Conservation (phyloP, 1,139 yeast species). For the Hansenula lynferdii region DNA sequence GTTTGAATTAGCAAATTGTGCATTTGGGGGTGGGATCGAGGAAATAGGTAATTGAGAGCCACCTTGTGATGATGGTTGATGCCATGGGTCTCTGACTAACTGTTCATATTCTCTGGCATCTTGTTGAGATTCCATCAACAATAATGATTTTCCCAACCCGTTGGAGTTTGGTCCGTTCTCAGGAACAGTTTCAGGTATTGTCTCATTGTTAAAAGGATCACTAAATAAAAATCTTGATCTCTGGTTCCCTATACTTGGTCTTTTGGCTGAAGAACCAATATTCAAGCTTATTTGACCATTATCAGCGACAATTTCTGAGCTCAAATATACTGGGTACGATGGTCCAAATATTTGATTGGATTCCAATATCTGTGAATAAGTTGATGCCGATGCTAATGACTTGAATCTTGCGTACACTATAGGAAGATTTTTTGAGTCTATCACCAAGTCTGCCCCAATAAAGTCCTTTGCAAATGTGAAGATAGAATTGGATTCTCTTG, state of each 20-base stretch:
- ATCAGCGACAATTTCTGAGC: conserved; percentile 45
- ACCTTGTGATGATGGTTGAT: conserved; percentile 8
- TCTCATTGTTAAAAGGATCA: conserved; percentile 49
- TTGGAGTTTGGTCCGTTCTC: conserved; percentile 23
- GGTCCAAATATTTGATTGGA: conserved; percentile 63
- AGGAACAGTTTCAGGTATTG: conserved; percentile 14
- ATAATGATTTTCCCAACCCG: conserved; percentile 48
- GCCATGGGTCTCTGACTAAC: conserved; percentile 39
- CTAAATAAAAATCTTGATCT: conserved; percentile 68
- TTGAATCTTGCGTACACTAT: conserved; percentile 61
- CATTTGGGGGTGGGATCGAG: conserved; percentile 7
- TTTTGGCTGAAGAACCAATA: conserved; percentile 31
- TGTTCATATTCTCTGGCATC: conserved; percentile 49
- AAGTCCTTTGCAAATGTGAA: conserved; percentile 82
- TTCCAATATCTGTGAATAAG: conserved; percentile 67
- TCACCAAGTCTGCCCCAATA: conserved; percentile 49
- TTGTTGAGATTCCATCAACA: conserved; percentile 52
- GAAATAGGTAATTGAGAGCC: too few relatives aligned
- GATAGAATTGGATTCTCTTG: conserved; percentile 71
- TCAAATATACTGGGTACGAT: conserved; percentile 42
- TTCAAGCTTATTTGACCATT: conserved; percentile 22
- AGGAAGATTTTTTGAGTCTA: conserved; percentile 19
- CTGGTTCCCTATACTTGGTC: conserved; percentile 52
- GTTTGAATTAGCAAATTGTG: conserved; percentile 14
- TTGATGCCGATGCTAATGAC: conserved; percentile 58